phyloP scores from a whole-genome alignment of 176 grass and related monocot genomes.

The Juncus inflexus region DNA sequence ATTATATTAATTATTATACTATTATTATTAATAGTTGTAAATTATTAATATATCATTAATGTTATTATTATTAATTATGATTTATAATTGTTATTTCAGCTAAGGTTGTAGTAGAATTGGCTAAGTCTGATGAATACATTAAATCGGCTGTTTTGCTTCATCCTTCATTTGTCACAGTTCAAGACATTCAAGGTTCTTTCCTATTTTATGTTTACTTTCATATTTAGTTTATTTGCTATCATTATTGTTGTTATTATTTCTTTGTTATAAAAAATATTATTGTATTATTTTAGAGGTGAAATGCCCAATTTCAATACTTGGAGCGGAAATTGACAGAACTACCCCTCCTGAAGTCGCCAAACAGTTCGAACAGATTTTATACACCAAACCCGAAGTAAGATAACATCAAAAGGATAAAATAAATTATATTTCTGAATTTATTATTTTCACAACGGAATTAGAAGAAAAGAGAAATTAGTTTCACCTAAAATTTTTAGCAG shows the following conservation, averaged over 20 bases:
- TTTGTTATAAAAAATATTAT: not conserved
- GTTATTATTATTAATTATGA: too few species aligned
- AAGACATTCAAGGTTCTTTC: conserved; percentile 36
- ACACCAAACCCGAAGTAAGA: conserved; percentile 28
- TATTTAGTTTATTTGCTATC: not conserved
- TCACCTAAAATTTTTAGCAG: too few species aligned
- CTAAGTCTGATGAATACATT: conserved; percentile 33
- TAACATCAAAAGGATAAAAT: not conserved
- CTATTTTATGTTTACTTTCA: not conserved
- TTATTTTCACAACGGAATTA: not conserved
- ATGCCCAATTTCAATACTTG: conserved; percentile 36
- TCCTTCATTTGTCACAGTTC: conserved; percentile 37
- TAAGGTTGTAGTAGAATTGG: conserved; percentile 43
- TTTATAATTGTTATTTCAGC: conserved; percentile 23
- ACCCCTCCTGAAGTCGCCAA: conserved; percentile 35
- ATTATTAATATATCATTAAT: too few species aligned
- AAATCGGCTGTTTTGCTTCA: conserved; percentile 37
- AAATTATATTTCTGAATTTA: not conserved
- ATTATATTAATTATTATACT: not conserved
- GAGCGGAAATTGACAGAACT: conserved; percentile 31
- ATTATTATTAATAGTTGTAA: too few species aligned
- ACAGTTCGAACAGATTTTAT: conserved; percentile 39
- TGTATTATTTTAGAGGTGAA: conserved; percentile 25
- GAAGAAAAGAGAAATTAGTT: not conserved
- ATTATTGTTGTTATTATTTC: not conserved